These are phyloP conservation scores for Chrysoporthe deuterocubensis DNA, from an alignment of 2,329 filamentous ascomycete species.

Conservation along the genomic window DNA sequence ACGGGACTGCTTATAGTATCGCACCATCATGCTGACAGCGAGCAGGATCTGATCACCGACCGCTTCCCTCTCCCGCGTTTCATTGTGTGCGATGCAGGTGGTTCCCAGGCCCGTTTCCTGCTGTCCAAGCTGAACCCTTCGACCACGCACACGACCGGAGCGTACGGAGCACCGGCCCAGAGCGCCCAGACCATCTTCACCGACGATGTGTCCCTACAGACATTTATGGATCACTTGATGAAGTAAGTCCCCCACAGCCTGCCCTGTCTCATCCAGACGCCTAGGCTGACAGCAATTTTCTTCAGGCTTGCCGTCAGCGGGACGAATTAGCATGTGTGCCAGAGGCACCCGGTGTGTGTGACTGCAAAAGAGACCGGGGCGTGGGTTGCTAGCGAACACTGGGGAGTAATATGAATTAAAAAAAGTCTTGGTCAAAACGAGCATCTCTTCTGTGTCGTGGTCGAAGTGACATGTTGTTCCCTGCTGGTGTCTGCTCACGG, in stretches of 20 bases:
- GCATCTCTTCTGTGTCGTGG: neutral
- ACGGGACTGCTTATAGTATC: conserved; percentile 12
- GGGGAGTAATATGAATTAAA: neutral
- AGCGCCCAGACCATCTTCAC: conserved; percentile 98
- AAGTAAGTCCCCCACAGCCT: conserved; percentile 66
- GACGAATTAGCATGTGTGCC: conserved; percentile 54
- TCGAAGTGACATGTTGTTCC: conserved; percentile 1
- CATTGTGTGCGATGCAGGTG: conserved; percentile 98
- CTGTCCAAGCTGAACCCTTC: conserved; percentile 97
- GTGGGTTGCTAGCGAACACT: conserved; percentile 12
- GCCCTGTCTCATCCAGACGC: neutral
- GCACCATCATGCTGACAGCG: conserved; percentile 27
- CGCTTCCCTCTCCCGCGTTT: conserved; percentile 98
- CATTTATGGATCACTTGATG: conserved; percentile 99
- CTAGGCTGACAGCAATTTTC: conserved; percentile 22
- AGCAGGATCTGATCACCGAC: conserved; percentile 90
- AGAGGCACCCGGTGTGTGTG: neutral
- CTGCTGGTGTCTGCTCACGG: conserved; percentile 1
- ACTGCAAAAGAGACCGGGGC: neutral
- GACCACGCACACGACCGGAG: conserved; percentile 91
- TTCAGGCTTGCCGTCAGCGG: conserved; percentile 64
- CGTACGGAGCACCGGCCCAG: conserved; percentile 85
- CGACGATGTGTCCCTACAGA: conserved; percentile 95
- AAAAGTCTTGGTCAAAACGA: conserved; percentile 2
- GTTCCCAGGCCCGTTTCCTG: conserved; percentile 95